Evolutionary conservation across 2,329 filamentous ascomycete species (phyloP).

Genomic region (Mariannaea elegans): DNA sequence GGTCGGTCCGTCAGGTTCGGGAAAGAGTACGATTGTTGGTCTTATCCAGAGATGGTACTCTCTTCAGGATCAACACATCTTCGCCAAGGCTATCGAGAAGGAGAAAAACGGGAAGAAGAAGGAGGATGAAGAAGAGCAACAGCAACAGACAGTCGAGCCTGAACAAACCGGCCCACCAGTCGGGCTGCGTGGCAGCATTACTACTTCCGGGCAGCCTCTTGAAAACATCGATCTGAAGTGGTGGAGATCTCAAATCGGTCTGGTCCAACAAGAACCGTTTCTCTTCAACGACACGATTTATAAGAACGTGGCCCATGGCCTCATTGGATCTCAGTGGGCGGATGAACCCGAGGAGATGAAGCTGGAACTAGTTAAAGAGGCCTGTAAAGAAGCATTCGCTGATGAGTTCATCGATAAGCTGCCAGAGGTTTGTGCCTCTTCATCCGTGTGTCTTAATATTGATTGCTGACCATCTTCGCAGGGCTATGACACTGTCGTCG

Average conservation of each 20-base stretch:
- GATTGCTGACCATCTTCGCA: slow-evolving; percentile 43
- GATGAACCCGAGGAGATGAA: slow-evolving; percentile 64
- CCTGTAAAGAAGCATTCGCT: slow-evolving; percentile 73
- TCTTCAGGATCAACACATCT: slow-evolving; percentile 61
- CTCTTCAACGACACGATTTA: slow-evolving; percentile 73
- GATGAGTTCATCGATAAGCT: slow-evolving; percentile 74
- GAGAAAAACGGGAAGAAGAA: slow-evolving; percentile 53
- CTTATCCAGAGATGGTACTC: slow-evolving; percentile 78
- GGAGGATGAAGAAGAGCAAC: slow-evolving; percentile 42
- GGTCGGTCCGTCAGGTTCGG: slow-evolving; percentile 76
- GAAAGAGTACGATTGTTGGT: slow-evolving; percentile 79
- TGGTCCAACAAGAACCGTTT: slow-evolving; percentile 75
- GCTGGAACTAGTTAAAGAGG: slow-evolving; percentile 66
- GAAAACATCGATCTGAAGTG: slow-evolving; percentile 69
- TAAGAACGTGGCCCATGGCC: slow-evolving; percentile 68
- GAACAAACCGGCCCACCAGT: slow-evolving; percentile 54
- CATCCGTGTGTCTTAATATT: background rate
- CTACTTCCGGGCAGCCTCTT: slow-evolving; percentile 62
- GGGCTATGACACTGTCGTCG: slow-evolving; percentile 78
- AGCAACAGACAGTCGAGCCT: slow-evolving; percentile 41
- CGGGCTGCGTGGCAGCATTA: slow-evolving; percentile 57
- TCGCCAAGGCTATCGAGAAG: slow-evolving; percentile 59
- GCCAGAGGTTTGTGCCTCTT: slow-evolving; percentile 55
- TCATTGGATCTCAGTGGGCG: slow-evolving; percentile 63
- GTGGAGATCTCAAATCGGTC: slow-evolving; percentile 69